Conservation (phyloP, 495 filamentous ascomycete species). For the Podospora pseudoanserina region DNA sequence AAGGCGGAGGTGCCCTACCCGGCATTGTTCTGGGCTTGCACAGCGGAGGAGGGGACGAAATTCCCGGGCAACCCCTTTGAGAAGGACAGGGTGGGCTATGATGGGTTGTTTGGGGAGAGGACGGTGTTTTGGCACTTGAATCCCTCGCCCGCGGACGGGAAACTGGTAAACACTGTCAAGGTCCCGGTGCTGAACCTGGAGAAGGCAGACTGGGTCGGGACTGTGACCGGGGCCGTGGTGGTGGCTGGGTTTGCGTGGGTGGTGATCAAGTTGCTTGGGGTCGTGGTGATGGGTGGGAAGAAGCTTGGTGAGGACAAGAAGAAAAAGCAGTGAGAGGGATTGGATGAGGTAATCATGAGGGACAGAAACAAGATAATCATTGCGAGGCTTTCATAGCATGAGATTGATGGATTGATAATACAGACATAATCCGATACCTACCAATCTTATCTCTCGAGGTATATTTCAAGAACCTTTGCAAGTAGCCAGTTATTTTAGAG, state of each 20-base stretch:
- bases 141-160: conserved; percentile 44
- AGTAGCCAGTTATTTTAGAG: too few species aligned
- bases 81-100: conserved; percentile 76
- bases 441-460: too few species aligned
- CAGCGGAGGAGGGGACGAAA: conserved; percentile 65
- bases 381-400: too few species aligned
- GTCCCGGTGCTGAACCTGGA: conserved; percentile 75
- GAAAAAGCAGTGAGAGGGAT: conserved; percentile 35
- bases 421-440: too few species aligned
- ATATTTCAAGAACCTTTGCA: too few species aligned
- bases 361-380: too few species aligned
- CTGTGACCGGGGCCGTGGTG: conserved; percentile 67
- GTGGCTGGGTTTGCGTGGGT: conserved; percentile 73
- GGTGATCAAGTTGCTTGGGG: conserved; percentile 58
- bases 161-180: conserved; percentile 55
- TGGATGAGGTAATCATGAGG: not conserved
- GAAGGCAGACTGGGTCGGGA: conserved; percentile 57
- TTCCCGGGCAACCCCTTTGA: conserved; percentile 85
- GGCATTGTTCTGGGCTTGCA: conserved; percentile 90
- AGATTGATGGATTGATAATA: too few species aligned
- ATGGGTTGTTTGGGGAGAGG: conserved; percentile 71
- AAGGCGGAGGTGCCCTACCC: conserved; percentile 62
- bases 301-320: conserved; percentile 30
- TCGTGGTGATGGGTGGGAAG: conserved; percentile 31
- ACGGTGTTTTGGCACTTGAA: conserved; percentile 86